Conservation (phyloP, 345 rosid genomes). For the Carallia pectinifolia region DNA sequence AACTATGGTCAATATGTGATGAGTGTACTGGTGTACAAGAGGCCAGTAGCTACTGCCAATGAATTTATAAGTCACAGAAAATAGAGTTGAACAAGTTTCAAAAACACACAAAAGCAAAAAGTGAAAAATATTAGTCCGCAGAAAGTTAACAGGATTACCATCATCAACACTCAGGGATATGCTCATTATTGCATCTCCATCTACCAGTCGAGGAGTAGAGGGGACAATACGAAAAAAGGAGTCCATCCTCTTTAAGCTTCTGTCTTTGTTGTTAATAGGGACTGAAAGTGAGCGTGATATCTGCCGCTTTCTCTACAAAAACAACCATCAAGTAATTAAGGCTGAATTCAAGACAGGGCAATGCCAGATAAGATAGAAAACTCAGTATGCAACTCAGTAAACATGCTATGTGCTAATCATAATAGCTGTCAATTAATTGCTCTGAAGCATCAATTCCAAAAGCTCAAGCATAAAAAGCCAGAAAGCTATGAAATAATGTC, state of each 20-base stretch:
- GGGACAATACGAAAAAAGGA: conserved; percentile 88
- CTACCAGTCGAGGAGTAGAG: conserved; percentile 72
- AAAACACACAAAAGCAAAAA: not conserved
- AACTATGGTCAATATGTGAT: too few species aligned
- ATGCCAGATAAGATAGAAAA: not conserved
- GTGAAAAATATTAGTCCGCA: not conserved
- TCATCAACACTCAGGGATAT: conserved; percentile 40
- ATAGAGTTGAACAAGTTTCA: not conserved
- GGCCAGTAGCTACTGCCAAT: not conserved
- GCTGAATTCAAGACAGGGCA: not conserved
- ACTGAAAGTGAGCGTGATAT: conserved; percentile 84
- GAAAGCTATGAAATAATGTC: not conserved
- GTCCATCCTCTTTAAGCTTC: conserved; percentile 67
- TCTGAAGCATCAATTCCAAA: not conserved
- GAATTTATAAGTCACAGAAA: conserved; percentile 1
- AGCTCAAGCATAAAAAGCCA: not conserved
- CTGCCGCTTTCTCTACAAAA: conserved; percentile 53
- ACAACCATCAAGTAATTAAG: conserved; percentile 1
- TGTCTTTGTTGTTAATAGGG: conserved; percentile 65
- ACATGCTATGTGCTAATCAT: not conserved
- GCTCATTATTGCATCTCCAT: conserved; percentile 44
- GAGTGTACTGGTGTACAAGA: not conserved
- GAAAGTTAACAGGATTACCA: conserved; percentile 31
- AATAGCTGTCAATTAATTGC: not conserved
- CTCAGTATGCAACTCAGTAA: not conserved